Conservation (phyloP, 805 yeast species). For the Zygosaccharomyces pseudorouxii region DNA sequence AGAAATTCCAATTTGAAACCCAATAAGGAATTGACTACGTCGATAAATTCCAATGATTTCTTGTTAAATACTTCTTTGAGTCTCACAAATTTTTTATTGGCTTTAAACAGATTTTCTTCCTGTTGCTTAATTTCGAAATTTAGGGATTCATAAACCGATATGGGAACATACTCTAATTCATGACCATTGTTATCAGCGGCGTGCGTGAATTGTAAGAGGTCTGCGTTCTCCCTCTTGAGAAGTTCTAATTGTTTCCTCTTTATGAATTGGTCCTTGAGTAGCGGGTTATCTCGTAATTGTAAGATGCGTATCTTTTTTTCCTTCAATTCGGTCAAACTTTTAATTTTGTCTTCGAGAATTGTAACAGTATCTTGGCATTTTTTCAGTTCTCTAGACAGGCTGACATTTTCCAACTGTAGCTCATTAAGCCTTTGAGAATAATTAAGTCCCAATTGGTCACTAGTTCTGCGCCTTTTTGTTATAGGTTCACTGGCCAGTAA, state of each 20-base stretch:
- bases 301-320: constrained; percentile 47
- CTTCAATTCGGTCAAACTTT: constrained; percentile 34
- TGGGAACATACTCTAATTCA: constrained; percentile 45
- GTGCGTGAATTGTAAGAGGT: constrained; percentile 38
- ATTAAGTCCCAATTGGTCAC: constrained; percentile 25
- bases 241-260: constrained; percentile 48
- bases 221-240: constrained; percentile 55
- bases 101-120: constrained; percentile 44
- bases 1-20: constrained; percentile 72
- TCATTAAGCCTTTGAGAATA: constrained; percentile 32
- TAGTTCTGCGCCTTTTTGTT: constrained; percentile 30
- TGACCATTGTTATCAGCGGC: constrained; percentile 11
- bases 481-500: constrained; percentile 17
- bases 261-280: constrained; percentile 54
- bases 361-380: constrained; percentile 37
- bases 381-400: constrained; percentile 37
- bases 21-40: constrained; percentile 58
- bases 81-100: constrained; percentile 50
- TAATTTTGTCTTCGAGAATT: constrained; percentile 37
- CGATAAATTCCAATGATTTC: constrained; percentile 67
- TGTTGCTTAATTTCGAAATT: constrained; percentile 48
- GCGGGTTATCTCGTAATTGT: constrained; percentile 64
- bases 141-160: constrained; percentile 57
- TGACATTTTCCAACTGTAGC: constrained; percentile 41
- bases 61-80: constrained; percentile 52